These are phyloP conservation scores for Penicillium brevicompactum DNA, from an alignment of 2,329 filamentous ascomycete genomes.

Conservation along the genomic window DNA sequence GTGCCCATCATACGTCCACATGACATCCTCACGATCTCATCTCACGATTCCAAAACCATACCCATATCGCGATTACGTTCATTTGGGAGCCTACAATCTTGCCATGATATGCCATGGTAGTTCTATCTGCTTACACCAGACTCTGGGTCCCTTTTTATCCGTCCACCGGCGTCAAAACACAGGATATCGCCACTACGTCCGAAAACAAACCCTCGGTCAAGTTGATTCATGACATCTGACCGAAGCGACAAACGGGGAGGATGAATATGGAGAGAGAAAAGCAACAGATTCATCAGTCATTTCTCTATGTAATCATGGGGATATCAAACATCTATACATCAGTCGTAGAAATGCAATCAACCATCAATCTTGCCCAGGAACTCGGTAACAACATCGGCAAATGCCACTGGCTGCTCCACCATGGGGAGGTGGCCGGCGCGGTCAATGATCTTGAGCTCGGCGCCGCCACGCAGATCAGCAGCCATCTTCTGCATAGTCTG, in stretches of 20 bases:
- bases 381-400: conserved; percentile 63
- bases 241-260: background rate
- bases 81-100: background rate
- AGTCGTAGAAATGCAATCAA: conserved; percentile 16
- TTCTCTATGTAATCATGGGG: background rate
- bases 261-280: background rate
- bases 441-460: conserved; percentile 66
- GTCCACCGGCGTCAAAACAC: too few species aligned
- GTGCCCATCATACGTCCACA: background rate
- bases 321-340: background rate
- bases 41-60: background rate
- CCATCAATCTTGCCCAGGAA: conserved; percentile 51
- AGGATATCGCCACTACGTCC: too few species aligned
- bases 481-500: conserved; percentile 79
- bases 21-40: background rate
- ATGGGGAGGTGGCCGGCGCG: conserved; percentile 80
- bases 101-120: too few species aligned
- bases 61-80: background rate
- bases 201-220: too few species aligned
- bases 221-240: too few species aligned
- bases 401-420: conserved; percentile 71
- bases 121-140: too few species aligned
- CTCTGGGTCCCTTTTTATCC: too few species aligned
- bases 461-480: conserved; percentile 57
- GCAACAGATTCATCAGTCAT: background rate